Base-by-base conservation (phyloP, 2,329 filamentous ascomycete genomes). In the Trichoderma breve region DNA sequence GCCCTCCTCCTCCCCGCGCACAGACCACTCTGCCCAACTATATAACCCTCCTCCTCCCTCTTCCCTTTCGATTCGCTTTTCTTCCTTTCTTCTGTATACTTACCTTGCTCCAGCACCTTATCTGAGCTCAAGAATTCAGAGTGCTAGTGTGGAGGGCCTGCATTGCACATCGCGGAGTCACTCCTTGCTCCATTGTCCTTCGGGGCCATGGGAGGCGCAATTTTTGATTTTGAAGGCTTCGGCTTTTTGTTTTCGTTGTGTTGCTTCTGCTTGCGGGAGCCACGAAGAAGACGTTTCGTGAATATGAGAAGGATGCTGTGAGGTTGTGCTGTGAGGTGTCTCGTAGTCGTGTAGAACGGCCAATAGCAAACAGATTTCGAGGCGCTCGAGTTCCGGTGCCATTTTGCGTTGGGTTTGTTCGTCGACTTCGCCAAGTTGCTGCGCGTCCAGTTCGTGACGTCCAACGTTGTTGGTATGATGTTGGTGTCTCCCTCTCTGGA, bases 81-180 rank as follows among this genome's bases (percentile, higher is more conserved):
- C 78, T 80, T 81, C 77, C 63, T 78, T 79, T 83, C 81, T 82
- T 84, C 82, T 12, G 3, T 5, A 86, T 86, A 86, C 85, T 86
- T 86, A 86, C 84, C 84, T 86, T 85, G 81, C 81, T 80, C 78
- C 77, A 39, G 80, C 78, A 74, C 69, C 9, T 32, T 34, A 1
- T 74, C 71, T 80, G 78, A 77, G 84, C 78, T 86, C 84, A 86
- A 76, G 82, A 83, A 79, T 79, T 74, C 79, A 78, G 75, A 74
- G 69, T 75, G 79, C 80, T 39, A 84, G 80, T 75, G 74, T 77
- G 80, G 81, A 79, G 81, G 79, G 80, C 84, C 84, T 86, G 84
- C 84, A 86, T 86, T 85, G 84, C 84, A 86, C 85, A 83, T 77
- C 83, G 84, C 81, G 83, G 84, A 80, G 81, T 83, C 80, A 77